A percentile compares a stretch with the other conserved stretches of the same genome.
Evolutionary conservation across 2,329 filamentous ascomycete genomes (phyloP).

Genomic region (Aspergillus uvarum): DNA sequence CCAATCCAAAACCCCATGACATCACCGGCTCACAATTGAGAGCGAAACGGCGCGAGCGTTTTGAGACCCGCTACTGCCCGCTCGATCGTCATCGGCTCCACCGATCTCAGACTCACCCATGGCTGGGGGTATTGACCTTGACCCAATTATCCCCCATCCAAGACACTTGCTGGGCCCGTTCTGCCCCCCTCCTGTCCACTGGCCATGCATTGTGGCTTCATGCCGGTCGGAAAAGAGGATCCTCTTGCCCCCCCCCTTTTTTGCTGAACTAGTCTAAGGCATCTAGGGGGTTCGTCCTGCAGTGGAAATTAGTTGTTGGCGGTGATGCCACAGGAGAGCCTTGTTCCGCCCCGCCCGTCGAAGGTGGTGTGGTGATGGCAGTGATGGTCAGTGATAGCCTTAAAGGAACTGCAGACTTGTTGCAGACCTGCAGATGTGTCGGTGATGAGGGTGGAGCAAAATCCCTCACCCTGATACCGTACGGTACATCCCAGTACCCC

Average conservation of each 20-base stretch:
- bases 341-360: slow-evolving; percentile 7
- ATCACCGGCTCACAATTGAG: slow-evolving; percentile 20
- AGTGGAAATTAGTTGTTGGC: background rate
- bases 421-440: too few species aligned
- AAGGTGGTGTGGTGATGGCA: background rate
- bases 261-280: background rate
- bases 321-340: slow-evolving; percentile 1
- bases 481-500: background rate
- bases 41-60: slow-evolving; percentile 31
- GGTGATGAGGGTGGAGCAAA: background rate
- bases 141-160: slow-evolving; percentile 21
- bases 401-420: background rate
- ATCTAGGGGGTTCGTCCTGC: slow-evolving; percentile 5
- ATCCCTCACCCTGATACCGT: background rate
- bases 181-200: slow-evolving; percentile 26
- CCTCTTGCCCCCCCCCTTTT: slow-evolving; percentile 5
- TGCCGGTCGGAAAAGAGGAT: slow-evolving; percentile 17
- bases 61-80: slow-evolving; percentile 22
- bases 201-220: slow-evolving; percentile 22
- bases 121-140: slow-evolving; percentile 20
- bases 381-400: background rate
- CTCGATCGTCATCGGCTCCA: slow-evolving; percentile 36
- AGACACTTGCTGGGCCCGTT: slow-evolving; percentile 8
- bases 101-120: slow-evolving; percentile 31
- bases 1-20: slow-evolving; percentile 21